A percentile compares a stretch with the other conserved stretches of the same genome.
Conservation (phyloP, 345 rosid species). For the Lepidium sativum region DNA sequence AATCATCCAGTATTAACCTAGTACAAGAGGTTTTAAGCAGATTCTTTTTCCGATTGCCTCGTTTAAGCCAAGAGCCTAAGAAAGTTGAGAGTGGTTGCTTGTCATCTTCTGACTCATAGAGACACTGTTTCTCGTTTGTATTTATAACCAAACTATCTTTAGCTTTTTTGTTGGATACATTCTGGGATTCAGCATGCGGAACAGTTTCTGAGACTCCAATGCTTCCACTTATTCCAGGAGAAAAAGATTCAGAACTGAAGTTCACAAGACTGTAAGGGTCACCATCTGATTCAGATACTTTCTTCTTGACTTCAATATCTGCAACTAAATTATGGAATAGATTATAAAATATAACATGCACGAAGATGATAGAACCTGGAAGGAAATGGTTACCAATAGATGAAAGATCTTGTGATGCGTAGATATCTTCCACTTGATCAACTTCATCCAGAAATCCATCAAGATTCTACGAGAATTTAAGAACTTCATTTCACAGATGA, state of each 20-base stretch:
- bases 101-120: constrained; percentile 39
- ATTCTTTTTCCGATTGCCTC: constrained; percentile 32
- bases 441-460: constrained; percentile 72
- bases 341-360: neutral
- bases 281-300: constrained; percentile 35
- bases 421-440: constrained; percentile 62
- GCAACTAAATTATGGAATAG: constrained; percentile 18
- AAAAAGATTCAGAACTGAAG: constrained; percentile 55
- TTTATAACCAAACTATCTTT: neutral
- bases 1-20: constrained; percentile 18
- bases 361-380: constrained; percentile 29
- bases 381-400: constrained; percentile 41
- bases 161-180: constrained; percentile 22
- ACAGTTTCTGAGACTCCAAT: constrained; percentile 36
- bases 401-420: constrained; percentile 45
- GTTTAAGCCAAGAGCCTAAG: constrained; percentile 19
- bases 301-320: constrained; percentile 56
- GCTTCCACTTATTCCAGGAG: constrained; percentile 57
- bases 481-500: constrained; percentile 4
- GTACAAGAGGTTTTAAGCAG: constrained; percentile 41
- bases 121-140: constrained; percentile 20
- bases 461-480: constrained; percentile 47
- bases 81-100: constrained; percentile 35
- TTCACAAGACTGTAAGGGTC: constrained; percentile 21
- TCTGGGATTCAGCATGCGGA: constrained; percentile 36